These are phyloP conservation scores for Sindora glabra DNA, from an alignment of 306 rosid species.

Conservation along the genomic window DNA sequence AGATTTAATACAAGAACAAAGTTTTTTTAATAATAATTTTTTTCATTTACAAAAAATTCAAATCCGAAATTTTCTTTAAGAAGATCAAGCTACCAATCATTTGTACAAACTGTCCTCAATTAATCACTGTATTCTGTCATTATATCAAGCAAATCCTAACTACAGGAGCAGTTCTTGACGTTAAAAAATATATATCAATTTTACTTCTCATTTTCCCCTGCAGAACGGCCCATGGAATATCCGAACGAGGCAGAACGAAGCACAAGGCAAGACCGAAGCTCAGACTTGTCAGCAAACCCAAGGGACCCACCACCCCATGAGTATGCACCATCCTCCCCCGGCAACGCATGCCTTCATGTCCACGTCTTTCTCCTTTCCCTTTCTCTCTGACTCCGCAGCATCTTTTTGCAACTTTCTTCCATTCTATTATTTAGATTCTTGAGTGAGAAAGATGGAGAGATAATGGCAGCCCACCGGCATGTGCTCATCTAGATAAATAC, in stretches of 20 bases:
- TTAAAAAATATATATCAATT: too few species aligned
- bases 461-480: conserved; percentile 7
- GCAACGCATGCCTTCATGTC: conserved; percentile 90
- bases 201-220: too few species aligned
- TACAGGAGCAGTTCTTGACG: too few species aligned
- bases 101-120: too few species aligned
- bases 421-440: background rate
- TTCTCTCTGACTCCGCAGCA: background rate
- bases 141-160: too few species aligned
- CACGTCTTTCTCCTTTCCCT: background rate
- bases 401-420: background rate
- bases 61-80: too few species aligned
- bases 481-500: conserved; percentile 2
- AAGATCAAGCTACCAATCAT: too few species aligned
- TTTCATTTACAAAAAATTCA: too few species aligned
- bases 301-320: conserved; percentile 89
- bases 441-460: background rate
- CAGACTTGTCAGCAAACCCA: conserved; percentile 50
- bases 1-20: too few species aligned
- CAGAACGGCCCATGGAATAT: too few species aligned
- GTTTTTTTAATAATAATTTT: too few species aligned
- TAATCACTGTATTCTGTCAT: too few species aligned
- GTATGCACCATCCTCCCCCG: conserved; percentile 65
- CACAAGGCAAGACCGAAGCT: conserved; percentile 26
- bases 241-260: conserved; percentile 37